Percentiles rank a stretch among this genome's conserved stretches.
Evolutionary conservation across 2,329 filamentous ascomycete species (phyloP).

Genomic region (Podosphaera aphanis): DNA sequence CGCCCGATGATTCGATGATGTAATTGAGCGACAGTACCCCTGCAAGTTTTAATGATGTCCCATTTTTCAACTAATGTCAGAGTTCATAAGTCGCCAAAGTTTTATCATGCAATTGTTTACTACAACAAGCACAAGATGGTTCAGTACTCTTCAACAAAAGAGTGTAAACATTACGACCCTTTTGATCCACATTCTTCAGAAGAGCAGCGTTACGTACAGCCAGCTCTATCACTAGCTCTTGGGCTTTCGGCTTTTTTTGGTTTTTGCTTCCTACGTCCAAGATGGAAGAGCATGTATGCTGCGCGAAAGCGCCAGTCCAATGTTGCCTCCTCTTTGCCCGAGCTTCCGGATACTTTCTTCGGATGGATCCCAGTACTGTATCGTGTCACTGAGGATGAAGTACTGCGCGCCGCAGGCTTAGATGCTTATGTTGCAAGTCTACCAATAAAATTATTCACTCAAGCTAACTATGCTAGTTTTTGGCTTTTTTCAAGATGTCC

Average conservation of each 20-base stretch:
- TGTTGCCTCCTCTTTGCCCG: constrained; percentile 37
- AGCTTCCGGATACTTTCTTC: constrained; percentile 62
- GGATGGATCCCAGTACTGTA: constrained; percentile 84
- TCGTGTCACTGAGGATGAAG: constrained; percentile 66
- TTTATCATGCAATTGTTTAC: background rate
- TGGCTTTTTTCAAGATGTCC: constrained; percentile 90
- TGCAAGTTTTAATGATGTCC: background rate
- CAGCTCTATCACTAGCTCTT: constrained; percentile 46
- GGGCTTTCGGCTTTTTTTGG: constrained; percentile 48
- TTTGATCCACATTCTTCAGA: constrained; percentile 11
- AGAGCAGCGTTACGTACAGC: constrained; percentile 28
- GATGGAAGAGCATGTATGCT: constrained; percentile 80
- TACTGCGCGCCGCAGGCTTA: constrained; percentile 70
- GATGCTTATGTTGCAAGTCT: constrained; percentile 67
- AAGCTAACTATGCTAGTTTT: constrained; percentile 30
- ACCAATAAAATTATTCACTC: background rate
- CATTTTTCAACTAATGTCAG: background rate
- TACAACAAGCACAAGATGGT: background rate
- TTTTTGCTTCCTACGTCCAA: constrained; percentile 65
- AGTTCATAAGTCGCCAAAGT: background rate
- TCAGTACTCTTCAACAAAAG: constrained; percentile 3
- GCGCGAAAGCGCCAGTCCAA: constrained; percentile 60
- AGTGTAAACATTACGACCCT: constrained; percentile 10
- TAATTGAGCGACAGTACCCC: background rate
- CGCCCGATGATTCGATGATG: background rate